Base-by-base conservation (phyloP, 306 rosid species). In the Datisca glomerata region DNA sequence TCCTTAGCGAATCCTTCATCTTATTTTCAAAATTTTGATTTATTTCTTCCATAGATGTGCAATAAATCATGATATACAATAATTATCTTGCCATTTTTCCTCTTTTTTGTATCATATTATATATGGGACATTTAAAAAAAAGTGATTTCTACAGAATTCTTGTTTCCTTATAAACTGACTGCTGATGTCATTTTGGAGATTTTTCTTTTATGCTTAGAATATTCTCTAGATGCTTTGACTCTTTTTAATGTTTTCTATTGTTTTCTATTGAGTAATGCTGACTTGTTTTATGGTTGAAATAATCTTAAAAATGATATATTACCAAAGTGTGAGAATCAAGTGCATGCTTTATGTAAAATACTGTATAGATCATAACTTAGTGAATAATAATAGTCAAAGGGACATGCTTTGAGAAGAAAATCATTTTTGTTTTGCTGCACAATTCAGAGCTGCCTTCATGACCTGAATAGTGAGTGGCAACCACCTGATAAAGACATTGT, bases 401-500 rank as follows among this genome's bases (percentile, higher is more conserved):
- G 36, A 8, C n/a, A 14, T 31, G 9, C n/a, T 4, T 14, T 31
- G 36, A 31, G 9, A 2, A 31, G 36, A 3, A 2, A 31, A 31
- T 31, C 36, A 31, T 44, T 6, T 48, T 47, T 51, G 17, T 18
- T 15, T 19, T 33, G 32, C 44, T 21, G 3, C 49, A 48, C 16
- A 43, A 49, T 55, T 49, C 69, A 79, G 94, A 60, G 72, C 44
- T 62, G 64, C 63, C 45, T 45, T 15, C 61, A 54, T 70, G 86
- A 76, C 56, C 32, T 69, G 39, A 72, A 72, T 45, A 55, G 68
- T 37, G 48, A 19, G 14, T 67, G 94, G 91, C 77, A 72, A 24
- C 69, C 80, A 19, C 65, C 53, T 47, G 67, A 60, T 14, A 75
- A 83, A 64, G 80, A 73, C 21, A 18, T 34, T 17, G 4, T 72